phyloP scores from a whole-genome alignment of 75 land plant genomes.

The Chamaecyparis obtusa region DNA sequence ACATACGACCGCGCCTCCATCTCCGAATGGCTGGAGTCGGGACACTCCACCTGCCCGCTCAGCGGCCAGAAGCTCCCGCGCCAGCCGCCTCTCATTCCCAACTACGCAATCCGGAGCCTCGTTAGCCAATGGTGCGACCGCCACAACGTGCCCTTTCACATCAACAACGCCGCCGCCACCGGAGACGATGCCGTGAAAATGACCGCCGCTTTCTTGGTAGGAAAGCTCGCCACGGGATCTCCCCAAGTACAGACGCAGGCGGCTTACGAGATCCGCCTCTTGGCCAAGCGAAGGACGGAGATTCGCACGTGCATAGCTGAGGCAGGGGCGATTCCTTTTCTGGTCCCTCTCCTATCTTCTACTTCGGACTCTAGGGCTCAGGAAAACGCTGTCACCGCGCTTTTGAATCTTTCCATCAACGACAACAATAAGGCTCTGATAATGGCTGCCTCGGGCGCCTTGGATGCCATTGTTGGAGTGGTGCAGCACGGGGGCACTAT shows the following conservation, averaged over 20 bases:
- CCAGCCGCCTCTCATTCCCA: slow-evolving; percentile 52
- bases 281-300: slow-evolving; percentile 66
- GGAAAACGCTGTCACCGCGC: slow-evolving; percentile 69
- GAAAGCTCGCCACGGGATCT: slow-evolving; percentile 58
- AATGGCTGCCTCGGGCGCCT: slow-evolving; percentile 56
- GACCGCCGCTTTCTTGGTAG: slow-evolving; percentile 63
- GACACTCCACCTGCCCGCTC: not conserved
- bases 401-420: slow-evolving; percentile 67
- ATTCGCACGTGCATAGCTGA: slow-evolving; percentile 62
- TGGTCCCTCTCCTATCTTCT: slow-evolving; percentile 38
- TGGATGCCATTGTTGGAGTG: slow-evolving; percentile 51
- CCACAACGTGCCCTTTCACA: slow-evolving; percentile 10
- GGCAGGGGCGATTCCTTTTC: slow-evolving; percentile 73
- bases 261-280: slow-evolving; percentile 60
- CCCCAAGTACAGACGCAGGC: slow-evolving; percentile 46
- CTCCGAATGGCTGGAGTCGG: too few relatives aligned
- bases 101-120: slow-evolving; percentile 57
- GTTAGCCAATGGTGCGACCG: slow-evolving; percentile 68
- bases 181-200: slow-evolving; percentile 46
- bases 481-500: slow-evolving; percentile 34
- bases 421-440: slow-evolving; percentile 65
- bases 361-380: slow-evolving; percentile 51
- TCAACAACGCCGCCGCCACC: slow-evolving; percentile 7
- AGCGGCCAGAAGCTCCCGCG: slow-evolving; percentile 49
- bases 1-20: too few relatives aligned